A percentile compares a stretch with the other conserved stretches of the same genome.
These are phyloP conservation scores for Pseudogymnoascus sp. DNA, from an alignment of 2,329 filamentous ascomycete genomes.

Conservation along the genomic window DNA sequence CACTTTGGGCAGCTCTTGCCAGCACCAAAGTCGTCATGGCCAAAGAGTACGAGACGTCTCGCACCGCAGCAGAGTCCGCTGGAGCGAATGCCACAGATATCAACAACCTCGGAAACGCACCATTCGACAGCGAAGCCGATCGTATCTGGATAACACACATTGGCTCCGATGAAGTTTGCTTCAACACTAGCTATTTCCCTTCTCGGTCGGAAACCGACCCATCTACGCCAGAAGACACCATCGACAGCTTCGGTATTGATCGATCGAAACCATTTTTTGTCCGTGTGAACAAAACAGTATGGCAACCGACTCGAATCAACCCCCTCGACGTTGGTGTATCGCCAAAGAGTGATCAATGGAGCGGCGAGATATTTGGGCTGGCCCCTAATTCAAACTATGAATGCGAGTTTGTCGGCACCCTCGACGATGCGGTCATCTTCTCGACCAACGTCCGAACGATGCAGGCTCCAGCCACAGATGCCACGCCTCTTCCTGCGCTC, in stretches of 20 bases:
- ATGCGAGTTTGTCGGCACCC: conserved; percentile 66
- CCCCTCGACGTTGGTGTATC: conserved; percentile 30
- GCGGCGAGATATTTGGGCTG: conserved; percentile 61
- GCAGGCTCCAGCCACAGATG: conserved; percentile 25
- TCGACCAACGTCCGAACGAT: conserved; percentile 53
- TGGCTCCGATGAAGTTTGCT: conserved; percentile 68
- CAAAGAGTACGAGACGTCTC: conserved; percentile 80
- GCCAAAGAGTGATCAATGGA: conserved; percentile 51
- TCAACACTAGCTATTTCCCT: conserved; percentile 61
- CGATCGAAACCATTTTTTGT: conserved; percentile 70
- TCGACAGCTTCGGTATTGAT: conserved; percentile 43
- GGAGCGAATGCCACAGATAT: conserved; percentile 69
- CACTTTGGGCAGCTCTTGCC: conserved; percentile 86
- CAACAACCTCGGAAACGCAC: conserved; percentile 67
- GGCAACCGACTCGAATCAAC: conserved; percentile 69
- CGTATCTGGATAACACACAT: conserved; percentile 78
- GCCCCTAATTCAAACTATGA: conserved; percentile 68
- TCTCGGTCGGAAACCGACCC: conserved; percentile 25
- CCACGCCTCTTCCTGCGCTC: conserved; percentile 14
- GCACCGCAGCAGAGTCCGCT: conserved; percentile 63
- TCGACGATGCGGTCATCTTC: conserved; percentile 58
- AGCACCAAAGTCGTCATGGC: conserved; percentile 96
- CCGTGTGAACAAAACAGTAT: conserved; percentile 67
- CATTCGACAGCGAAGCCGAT: conserved; percentile 60
- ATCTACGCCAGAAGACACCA: conserved; percentile 20